Conservation (phyloP, 2,329 filamentous ascomycete species). For the Cladophialophora yegresii region DNA sequence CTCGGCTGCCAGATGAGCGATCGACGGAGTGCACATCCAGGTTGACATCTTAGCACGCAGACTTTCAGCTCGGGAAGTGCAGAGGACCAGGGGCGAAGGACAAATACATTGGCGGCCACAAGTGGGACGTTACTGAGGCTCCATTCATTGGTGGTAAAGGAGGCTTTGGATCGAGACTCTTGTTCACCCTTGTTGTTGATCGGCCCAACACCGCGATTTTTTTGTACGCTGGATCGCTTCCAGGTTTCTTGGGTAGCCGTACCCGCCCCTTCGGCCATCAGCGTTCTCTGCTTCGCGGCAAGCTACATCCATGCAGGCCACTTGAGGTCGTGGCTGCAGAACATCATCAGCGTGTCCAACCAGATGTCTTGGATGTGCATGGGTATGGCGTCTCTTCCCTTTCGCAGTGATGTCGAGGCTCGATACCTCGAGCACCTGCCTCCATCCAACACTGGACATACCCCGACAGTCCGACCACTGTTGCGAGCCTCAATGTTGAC, state of each 20-base stretch:
- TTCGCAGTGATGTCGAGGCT: conserved; percentile 58
- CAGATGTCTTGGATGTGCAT: conserved; percentile 67
- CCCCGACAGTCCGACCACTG: conserved; percentile 61
- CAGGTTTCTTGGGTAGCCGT: too few relatives aligned
- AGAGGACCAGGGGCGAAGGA: too few relatives aligned
- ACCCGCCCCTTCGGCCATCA: conserved; percentile 56
- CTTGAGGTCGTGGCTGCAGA: conserved; percentile 67
- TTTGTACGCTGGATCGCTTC: too few relatives aligned
- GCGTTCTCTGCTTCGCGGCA: conserved; percentile 64
- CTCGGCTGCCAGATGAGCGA: not conserved
- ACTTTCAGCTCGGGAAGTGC: conserved; percentile 52
- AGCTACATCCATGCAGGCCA: conserved; percentile 67
- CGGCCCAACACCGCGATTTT: too few relatives aligned
- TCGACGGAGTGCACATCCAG: not conserved
- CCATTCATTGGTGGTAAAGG: too few relatives aligned
- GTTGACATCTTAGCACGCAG: not conserved
- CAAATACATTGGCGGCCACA: too few relatives aligned
- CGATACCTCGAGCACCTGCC: conserved; percentile 64
- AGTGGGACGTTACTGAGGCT: too few relatives aligned
- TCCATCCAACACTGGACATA: conserved; percentile 70
- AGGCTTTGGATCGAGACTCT: too few relatives aligned
- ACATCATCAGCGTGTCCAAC: conserved; percentile 68
- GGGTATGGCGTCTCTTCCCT: conserved; percentile 65
- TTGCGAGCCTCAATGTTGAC: conserved; percentile 56
- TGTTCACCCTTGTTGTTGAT: too few relatives aligned